A percentile compares a stretch with the other conserved stretches of the same genome.
Conservation (phyloP, 345 rosid genomes). For the Anacardium occidentale region DNA sequence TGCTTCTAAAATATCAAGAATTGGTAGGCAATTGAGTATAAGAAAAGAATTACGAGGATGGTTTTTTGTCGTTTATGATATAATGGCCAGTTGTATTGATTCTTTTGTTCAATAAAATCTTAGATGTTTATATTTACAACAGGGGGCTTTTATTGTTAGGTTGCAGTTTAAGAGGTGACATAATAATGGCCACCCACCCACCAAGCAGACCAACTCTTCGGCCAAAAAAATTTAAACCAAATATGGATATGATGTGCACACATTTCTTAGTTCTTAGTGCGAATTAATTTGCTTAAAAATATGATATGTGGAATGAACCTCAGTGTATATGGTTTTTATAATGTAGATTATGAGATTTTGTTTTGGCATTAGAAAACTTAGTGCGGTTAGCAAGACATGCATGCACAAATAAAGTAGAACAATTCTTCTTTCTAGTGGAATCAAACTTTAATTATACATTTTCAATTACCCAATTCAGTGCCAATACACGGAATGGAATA, state of each 20-base stretch:
- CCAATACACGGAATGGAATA: too few relatives aligned
- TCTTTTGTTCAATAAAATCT: too few relatives aligned
- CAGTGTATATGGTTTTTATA: background rate
- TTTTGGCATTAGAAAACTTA: conserved; percentile 17
- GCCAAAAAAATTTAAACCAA: too few relatives aligned
- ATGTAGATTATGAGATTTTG: background rate
- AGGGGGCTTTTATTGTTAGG: conserved; percentile 20
- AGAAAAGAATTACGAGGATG: background rate
- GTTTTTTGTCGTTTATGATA: background rate
- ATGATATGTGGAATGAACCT: conserved; percentile 5
- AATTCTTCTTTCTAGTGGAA: background rate
- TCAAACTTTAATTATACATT: too few relatives aligned
- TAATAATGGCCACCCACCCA: conserved; percentile 36
- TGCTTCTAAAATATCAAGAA: too few relatives aligned
- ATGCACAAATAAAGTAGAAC: background rate
- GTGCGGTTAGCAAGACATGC: conserved; percentile 24
- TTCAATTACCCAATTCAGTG: background rate
- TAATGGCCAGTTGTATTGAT: conserved; percentile 4
- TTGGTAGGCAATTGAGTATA: conserved; percentile 1
- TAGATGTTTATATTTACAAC: conserved; percentile 21
- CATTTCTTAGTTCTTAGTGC: background rate
- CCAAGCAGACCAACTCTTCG: conserved; percentile 15
- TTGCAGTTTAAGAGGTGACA: conserved; percentile 21
- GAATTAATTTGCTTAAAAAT: background rate
- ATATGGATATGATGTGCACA: background rate